These are phyloP conservation scores for Tetracladium setigerum DNA, from an alignment of 495 filamentous ascomycete genomes.

Conservation along the genomic window DNA sequence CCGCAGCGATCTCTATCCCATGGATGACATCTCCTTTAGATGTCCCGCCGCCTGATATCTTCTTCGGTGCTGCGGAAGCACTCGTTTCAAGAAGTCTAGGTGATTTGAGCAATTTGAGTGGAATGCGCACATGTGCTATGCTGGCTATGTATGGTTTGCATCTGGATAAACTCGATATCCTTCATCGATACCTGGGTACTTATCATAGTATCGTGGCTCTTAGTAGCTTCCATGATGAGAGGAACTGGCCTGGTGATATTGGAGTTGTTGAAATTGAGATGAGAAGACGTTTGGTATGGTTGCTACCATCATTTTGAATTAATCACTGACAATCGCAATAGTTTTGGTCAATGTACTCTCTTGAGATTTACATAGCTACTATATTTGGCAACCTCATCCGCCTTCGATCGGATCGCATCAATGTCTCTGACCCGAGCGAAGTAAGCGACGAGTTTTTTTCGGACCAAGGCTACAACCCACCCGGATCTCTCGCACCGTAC, in stretches of 20 bases:
- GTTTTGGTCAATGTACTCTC: conserved; percentile 47
- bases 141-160: conserved; percentile 41
- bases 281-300: conserved; percentile 36
- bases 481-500: too few species aligned
- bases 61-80: conserved; percentile 37
- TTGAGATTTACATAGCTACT: conserved; percentile 41
- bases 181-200: conserved; percentile 40
- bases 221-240: conserved; percentile 41
- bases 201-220: conserved; percentile 38
- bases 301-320: not conserved
- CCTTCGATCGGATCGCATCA: conserved; percentile 34
- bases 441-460: conserved; percentile 35
- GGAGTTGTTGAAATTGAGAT: conserved; percentile 37
- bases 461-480: conserved; percentile 18
- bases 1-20: conserved; percentile 32
- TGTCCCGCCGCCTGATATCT: conserved; percentile 32
- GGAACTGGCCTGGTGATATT: conserved; percentile 38
- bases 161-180: conserved; percentile 34
- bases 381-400: conserved; percentile 40
- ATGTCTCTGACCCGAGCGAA: conserved; percentile 37
- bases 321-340: conserved; percentile 15
- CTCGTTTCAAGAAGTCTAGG: conserved; percentile 32
- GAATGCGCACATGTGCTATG: conserved; percentile 37
- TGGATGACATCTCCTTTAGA: conserved; percentile 25
- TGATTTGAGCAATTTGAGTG: conserved; percentile 31